phyloP scores from a whole-genome alignment of 305 asterid genomes.

The Fraxinus latifolia region DNA sequence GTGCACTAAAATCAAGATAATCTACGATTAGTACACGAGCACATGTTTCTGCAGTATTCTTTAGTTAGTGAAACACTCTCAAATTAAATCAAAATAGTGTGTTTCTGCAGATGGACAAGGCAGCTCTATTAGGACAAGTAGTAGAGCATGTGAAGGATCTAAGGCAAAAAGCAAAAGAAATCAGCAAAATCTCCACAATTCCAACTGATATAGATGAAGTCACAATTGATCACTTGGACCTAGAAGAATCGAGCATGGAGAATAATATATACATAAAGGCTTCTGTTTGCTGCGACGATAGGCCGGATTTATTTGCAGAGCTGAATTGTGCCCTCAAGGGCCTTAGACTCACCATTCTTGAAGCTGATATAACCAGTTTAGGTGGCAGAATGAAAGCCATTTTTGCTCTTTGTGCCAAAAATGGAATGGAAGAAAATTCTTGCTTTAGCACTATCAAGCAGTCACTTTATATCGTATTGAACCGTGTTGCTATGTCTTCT shows the following conservation, averaged over 20 bases:
- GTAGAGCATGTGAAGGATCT: constrained; percentile 74
- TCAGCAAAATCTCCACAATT: constrained; percentile 38
- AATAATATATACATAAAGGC: constrained; percentile 41
- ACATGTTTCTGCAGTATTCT: neutral
- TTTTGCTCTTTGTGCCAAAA: constrained; percentile 37
- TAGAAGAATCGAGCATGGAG: constrained; percentile 11
- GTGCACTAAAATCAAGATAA: neutral
- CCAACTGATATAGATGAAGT: constrained; percentile 74
- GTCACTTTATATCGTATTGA: constrained; percentile 48
- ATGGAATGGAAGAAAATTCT: neutral
- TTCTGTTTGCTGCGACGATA: constrained; percentile 69
- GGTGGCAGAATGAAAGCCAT: constrained; percentile 64
- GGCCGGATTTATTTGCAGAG: constrained; percentile 68
- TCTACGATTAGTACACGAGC: neutral
- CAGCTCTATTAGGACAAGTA: constrained; percentile 41
- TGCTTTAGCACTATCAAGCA: constrained; percentile 40
- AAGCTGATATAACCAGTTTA: constrained; percentile 61
- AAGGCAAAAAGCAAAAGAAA: constrained; percentile 52
- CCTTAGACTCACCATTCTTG: constrained; percentile 37
- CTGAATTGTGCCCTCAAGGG: constrained; percentile 53
- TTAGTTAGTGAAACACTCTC: neutral
- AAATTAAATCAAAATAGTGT: constrained; percentile 17
- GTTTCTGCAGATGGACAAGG: constrained; percentile 43
- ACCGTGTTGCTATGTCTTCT: constrained; percentile 48
- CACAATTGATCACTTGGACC: constrained; percentile 31